phyloP scores from a whole-genome alignment of 2,329 filamentous ascomycete species.

The Tolypocladium cylindrosporum region DNA sequence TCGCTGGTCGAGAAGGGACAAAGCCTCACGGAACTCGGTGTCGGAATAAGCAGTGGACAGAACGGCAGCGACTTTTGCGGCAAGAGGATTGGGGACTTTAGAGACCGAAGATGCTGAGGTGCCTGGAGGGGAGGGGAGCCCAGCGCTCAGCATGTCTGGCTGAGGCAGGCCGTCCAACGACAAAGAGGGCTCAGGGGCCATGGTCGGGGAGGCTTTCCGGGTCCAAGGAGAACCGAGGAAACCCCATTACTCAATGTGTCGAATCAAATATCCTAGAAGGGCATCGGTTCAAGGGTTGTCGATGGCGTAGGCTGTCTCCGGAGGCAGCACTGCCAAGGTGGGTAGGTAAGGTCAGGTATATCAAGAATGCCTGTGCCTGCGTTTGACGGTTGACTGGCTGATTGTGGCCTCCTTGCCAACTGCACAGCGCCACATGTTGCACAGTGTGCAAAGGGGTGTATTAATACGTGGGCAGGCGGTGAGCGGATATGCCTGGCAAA shows the following conservation, averaged over 20 bases:
- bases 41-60: slow-evolving; percentile 90
- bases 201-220: background rate
- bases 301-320: background rate
- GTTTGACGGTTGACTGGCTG: background rate
- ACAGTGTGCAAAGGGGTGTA: background rate
- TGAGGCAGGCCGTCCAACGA: background rate
- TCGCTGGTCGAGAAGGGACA: slow-evolving; percentile 67
- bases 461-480: background rate
- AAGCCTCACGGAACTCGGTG: slow-evolving; percentile 77
- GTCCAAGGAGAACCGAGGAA: background rate
- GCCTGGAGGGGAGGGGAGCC: slow-evolving; percentile 67
- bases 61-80: slow-evolving; percentile 73
- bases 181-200: background rate
- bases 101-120: slow-evolving; percentile 58
- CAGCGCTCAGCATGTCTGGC: slow-evolving; percentile 14
- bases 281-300: background rate
- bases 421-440: background rate
- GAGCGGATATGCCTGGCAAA: background rate
- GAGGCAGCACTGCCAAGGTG: background rate
- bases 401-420: background rate
- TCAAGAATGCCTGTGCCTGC: background rate
- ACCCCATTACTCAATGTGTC: background rate
- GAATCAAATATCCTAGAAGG: background rate
- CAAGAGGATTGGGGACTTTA: slow-evolving; percentile 54
- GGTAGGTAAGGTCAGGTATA: background rate